Evolutionary conservation across 768 basidiomycete genomes (phyloP), one percentile per base, ranked within the genome.

Genomic region (Lactarius sanguifluus): DNA sequence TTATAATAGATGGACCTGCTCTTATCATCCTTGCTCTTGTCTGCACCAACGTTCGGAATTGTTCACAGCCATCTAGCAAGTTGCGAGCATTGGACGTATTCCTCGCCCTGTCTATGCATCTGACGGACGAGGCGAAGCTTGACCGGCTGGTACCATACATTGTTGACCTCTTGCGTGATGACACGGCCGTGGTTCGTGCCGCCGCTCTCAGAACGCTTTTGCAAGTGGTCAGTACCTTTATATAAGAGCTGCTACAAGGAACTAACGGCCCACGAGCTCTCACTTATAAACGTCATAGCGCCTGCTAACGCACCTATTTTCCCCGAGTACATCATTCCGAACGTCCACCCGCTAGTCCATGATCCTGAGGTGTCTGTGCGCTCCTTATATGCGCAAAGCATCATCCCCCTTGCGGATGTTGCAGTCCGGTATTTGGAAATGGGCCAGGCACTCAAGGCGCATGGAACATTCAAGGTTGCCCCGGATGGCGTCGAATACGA

Each of bases 281-380:
- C 83, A 75, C 76, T 86, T n/a, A 89, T 91, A 36, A 86, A 85
- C 1, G 87, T 88, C 9, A 91, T 93, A 61, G 84, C 85, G 4
- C 83, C 83, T 7, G 82, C 82, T 0, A 85, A 85, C 58, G 80
- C 80, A 74, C 73, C 92, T 9, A 91, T 98, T 30, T 91, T 98
- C 72, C 92, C 95, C 0, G 96, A 98, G 76, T 99, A 98, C 75
- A 91, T 98, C 70, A 86, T 98, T 34, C 96, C 95, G 1, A 92
- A 97, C 73, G 85, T 94, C 72, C 85, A 86, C 41, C 87, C 93
- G 68, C 82, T 99, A 8, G 85, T 90, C 0, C 83, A 86, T 59
- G 97, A 98, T 73, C 80, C 88, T 1, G 95, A 98, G 70, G 83
- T 94, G 0, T 89, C 88, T n/a, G 88, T 90, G 4, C 81, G 97